Base-by-base conservation (phyloP, 768 basidiomycete species). In the Amanita pallidorosea region DNA sequence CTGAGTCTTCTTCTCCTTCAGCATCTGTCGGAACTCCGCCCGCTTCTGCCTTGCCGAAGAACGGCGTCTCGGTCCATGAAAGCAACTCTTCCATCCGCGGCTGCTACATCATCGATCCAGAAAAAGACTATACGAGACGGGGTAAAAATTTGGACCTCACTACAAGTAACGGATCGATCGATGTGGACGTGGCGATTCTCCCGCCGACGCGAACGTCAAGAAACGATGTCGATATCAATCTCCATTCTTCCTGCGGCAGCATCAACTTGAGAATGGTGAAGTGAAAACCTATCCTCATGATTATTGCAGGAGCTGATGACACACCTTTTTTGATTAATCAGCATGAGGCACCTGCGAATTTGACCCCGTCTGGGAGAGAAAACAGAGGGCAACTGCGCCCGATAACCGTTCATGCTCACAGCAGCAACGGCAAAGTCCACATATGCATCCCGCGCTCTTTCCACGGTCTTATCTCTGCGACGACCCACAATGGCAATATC, bases 121-220 rank as follows among this genome's bases (percentile, higher is more conserved):
- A 25, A 11, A 41, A 18, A 5, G 22, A 18, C 18, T 5, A 8
- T 9, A 7, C 7, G 18, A 33, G 33, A 33, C 11, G 33, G 13
- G 13, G 33, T 2, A 22, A 23, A 25, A 48, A 37, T 8, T 15
- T 42, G 8, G 48, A 49, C 7, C 23, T 49, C 17, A 27, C 5
- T 2, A 49, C 48, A 1, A 42, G 34, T 8, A 49, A 49, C 25
- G 48, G 48, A 9, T 17, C 29, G 25, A 49, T 49, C 15, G 48
- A 49, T 27, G 48, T 49, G 2, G 48, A 49, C 37, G 23, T 49
- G 33, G 48, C 48, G 5, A n/a, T 49, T 40, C n/a, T 33, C 22
- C 48, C 38, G 27, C 17, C 18, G 23, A 13, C 48, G 15, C n/a
- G 18, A 13, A 9, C 4, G 17, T 27, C 36, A 49, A 40, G 37